A percentile compares a stretch with the other conserved stretches of the same genome.
phyloP scores from a whole-genome alignment of 345 rosid species.

The Ricinus communis region DNA sequence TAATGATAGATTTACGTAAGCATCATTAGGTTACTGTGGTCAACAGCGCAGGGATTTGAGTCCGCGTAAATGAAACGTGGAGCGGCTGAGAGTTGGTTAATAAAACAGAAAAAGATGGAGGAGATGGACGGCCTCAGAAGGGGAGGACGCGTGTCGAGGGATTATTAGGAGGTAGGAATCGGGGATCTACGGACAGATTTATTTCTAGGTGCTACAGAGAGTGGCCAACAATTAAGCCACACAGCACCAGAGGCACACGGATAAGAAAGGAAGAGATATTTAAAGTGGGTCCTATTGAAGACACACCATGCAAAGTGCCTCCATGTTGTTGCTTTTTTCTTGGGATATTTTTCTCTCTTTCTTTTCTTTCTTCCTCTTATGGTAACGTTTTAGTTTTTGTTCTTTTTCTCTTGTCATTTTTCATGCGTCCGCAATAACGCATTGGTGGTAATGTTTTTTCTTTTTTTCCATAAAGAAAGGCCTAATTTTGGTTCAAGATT shows the following conservation, averaged over 20 bases:
- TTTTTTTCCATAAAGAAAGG: no score
- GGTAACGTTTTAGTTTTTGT: no score
- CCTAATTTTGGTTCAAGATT: no score
- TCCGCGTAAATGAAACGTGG: background rate
- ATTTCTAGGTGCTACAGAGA: background rate
- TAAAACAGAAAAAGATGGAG: background rate
- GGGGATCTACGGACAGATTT: background rate
- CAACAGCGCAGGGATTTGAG: background rate
- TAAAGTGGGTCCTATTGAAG: background rate
- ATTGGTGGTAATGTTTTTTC: no score
- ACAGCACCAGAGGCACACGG: background rate
- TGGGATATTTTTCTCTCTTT: background rate
- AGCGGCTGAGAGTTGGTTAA: slow-evolving; percentile 5
- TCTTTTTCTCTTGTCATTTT: background rate
- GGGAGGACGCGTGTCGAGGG: slow-evolving; percentile 15
- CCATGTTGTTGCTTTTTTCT: background rate
- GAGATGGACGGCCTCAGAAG: background rate
- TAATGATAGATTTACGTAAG: no score
- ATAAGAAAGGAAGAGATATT: background rate
- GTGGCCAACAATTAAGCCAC: background rate
- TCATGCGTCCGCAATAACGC: no score
- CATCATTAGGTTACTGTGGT: background rate
- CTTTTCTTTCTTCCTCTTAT: background rate
- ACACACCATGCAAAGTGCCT: background rate
- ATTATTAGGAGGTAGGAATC: background rate